Percentiles rank a stretch among this genome's conserved stretches.
These are phyloP conservation scores for Triadica sebifera DNA, from an alignment of 345 rosid genomes.

Conservation along the genomic window DNA sequence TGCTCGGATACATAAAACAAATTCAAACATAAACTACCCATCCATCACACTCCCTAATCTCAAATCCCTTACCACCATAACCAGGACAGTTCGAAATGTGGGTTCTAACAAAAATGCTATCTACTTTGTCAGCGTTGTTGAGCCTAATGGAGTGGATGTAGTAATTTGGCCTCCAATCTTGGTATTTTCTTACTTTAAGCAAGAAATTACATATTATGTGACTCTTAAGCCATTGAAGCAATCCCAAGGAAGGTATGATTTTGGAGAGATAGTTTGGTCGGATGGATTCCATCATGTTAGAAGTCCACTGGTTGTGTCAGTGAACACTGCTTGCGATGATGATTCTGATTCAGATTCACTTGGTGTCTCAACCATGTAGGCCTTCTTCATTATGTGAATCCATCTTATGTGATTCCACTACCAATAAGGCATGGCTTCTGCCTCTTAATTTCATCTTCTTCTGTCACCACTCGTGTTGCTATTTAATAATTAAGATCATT, in stretches of 20 bases:
- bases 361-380: not conserved
- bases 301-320: conserved; percentile 52
- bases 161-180: conserved; percentile 54
- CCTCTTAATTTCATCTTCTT: too few relatives aligned
- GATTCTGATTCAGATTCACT: not conserved
- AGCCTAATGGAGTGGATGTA: conserved; percentile 61
- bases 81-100: conserved; percentile 51
- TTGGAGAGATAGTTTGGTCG: conserved; percentile 65
- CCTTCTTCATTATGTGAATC: not conserved
- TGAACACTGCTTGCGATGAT: conserved; percentile 23
- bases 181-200: conserved; percentile 36
- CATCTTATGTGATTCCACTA: not conserved
- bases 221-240: conserved; percentile 43
- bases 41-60: conserved; percentile 54
- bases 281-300: conserved; percentile 62
- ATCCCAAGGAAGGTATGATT: conserved; percentile 50
- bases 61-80: conserved; percentile 39
- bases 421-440: too few relatives aligned
- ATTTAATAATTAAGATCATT: too few relatives aligned
- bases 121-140: conserved; percentile 36
- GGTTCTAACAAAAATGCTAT: conserved; percentile 37
- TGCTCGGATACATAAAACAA: conserved; percentile 19
- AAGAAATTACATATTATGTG: conserved; percentile 45
- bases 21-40: conserved; percentile 57
- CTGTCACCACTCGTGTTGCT: too few relatives aligned